Percentiles rank a stretch among this genome's conserved stretches.
Conservation (phyloP, 2,329 filamentous ascomycete species). For the Pyricularia grisea region DNA sequence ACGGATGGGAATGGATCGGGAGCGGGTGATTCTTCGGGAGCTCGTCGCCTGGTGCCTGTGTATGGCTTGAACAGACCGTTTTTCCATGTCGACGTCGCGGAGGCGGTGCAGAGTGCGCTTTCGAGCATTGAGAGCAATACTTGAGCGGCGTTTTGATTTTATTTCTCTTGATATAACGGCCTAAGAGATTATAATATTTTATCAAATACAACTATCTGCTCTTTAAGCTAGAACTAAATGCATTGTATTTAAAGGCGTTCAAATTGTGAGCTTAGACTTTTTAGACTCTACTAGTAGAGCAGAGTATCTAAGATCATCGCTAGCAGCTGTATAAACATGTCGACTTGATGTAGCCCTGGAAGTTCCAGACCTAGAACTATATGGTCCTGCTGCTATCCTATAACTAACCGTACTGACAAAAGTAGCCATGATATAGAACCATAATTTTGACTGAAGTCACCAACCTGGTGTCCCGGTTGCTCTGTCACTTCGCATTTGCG, state of each 20-base stretch:
- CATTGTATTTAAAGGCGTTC: neutral
- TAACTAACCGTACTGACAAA: no score
- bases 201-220: neutral
- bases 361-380: no score
- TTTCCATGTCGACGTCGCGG: conserved; percentile 35
- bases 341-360: no score
- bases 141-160: neutral
- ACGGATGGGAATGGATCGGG: neutral
- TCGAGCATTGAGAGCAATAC: conserved; percentile 3
- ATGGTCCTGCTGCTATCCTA: no score
- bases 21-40: neutral
- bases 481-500: neutral
- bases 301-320: neutral
- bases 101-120: conserved; percentile 29
- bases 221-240: neutral
- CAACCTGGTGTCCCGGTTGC: neutral
- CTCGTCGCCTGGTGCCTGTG: conserved; percentile 17
- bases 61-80: conserved; percentile 34
- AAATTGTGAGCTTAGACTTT: neutral
- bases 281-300: neutral
- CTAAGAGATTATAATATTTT: neutral
- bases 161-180: neutral
- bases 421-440: neutral
- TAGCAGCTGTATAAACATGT: no score
- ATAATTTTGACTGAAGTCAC: neutral